Conservation (phyloP, 106 monocot species). For the Dioscorea dumetorum region DNA sequence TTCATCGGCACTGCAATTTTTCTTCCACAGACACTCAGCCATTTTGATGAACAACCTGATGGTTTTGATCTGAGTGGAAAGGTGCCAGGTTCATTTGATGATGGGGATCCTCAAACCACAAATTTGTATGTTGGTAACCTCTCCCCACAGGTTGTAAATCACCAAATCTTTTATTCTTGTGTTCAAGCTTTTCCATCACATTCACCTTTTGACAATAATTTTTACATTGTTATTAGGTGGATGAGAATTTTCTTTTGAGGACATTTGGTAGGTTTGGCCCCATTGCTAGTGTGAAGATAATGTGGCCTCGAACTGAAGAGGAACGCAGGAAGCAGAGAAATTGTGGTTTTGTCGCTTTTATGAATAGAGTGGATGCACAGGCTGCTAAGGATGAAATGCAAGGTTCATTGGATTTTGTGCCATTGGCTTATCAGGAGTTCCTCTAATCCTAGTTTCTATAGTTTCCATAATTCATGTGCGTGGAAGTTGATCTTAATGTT, state of each 20-base stretch:
- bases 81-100: constrained; percentile 97
- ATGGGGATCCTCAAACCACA: constrained; percentile 99
- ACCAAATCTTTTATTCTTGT: background rate
- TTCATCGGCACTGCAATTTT: background rate
- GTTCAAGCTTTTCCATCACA: background rate
- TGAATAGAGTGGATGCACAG: constrained; percentile 96
- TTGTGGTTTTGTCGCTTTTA: constrained; percentile 99
- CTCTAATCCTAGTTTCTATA: too few species aligned
- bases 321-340: constrained; percentile 88
- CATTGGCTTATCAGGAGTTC: too few species aligned
- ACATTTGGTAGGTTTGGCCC: constrained; percentile 99
- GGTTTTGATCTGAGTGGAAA: constrained; percentile 90
- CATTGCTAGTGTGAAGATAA: constrained; percentile 99
- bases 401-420: constrained; percentile 30
- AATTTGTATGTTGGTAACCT: constrained; percentile 99
- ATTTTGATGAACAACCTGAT: constrained; percentile 94
- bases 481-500: too few species aligned
- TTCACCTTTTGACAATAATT: background rate
- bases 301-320: constrained; percentile 99
- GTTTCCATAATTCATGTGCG: too few species aligned
- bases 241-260: constrained; percentile 97
- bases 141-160: constrained; percentile 68
- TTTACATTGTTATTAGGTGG: constrained; percentile 44
- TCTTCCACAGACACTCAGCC: constrained; percentile 58
- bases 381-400: constrained; percentile 99